Conservation (phyloP, 192 early-diverging fungal species). For the Polychytrium aggregatum region DNA sequence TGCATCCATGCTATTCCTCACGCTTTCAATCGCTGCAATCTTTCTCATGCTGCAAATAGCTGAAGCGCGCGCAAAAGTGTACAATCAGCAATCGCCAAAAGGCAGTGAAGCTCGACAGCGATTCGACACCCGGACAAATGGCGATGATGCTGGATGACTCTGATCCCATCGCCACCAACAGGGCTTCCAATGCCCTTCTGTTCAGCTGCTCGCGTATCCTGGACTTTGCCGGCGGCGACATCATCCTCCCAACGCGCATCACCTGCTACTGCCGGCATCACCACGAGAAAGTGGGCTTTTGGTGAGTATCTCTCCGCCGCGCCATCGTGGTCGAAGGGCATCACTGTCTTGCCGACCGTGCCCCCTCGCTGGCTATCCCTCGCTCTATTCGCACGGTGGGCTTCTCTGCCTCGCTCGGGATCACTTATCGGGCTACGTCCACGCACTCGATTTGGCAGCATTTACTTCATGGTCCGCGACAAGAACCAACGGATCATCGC, state of each 20-base stretch:
- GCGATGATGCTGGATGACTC: too few species aligned
- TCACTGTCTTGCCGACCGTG: background rate
- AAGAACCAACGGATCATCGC: conserved; percentile 53
- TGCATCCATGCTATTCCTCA: too few species aligned
- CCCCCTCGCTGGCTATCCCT: background rate
- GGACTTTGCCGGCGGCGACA: conserved; percentile 81
- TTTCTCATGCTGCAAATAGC: too few species aligned
- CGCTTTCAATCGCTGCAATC: too few species aligned
- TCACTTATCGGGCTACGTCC: too few species aligned
- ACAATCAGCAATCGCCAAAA: too few species aligned
- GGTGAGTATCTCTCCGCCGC: conserved; percentile 36
- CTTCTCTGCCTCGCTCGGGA: too few species aligned
- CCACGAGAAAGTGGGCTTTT: conserved; percentile 87
- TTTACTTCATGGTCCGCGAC: conserved; percentile 73
- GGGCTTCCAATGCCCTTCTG: conserved; percentile 73
- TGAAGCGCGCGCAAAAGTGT: too few species aligned
- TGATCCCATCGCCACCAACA: too few species aligned
- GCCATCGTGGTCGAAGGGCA: too few species aligned
- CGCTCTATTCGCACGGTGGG: background rate
- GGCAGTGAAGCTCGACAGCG: too few species aligned
- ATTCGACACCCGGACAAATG: too few species aligned
- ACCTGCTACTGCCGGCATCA: conserved; percentile 97
- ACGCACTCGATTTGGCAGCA: conserved; percentile 25
- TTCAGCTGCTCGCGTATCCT: conserved; percentile 81
- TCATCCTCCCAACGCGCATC: conserved; percentile 79